These are phyloP conservation scores for Trametes hirsuta DNA, from an alignment of 1,284 basidiomycete genomes.

Conservation along the genomic window DNA sequence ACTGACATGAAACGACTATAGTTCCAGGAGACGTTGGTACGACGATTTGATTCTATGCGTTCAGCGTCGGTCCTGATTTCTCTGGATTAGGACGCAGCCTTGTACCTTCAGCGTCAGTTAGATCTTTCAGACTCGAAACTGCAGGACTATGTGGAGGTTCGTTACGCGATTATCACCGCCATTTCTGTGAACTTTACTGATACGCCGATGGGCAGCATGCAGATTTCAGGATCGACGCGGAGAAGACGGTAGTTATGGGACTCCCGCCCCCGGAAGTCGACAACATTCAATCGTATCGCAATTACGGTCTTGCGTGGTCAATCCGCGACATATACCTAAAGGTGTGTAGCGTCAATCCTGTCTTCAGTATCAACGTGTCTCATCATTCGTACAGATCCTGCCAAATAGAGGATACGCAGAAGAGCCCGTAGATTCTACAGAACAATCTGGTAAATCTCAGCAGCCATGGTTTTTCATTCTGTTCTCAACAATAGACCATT, in stretches of 20 bases:
- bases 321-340: slow-evolving; percentile 41
- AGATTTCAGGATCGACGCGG: slow-evolving; percentile 45
- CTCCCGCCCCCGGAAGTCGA: slow-evolving; percentile 46
- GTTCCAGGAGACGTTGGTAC: slow-evolving; percentile 50
- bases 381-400: slow-evolving; percentile 17
- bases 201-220: slow-evolving; percentile 38
- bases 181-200: not conserved
- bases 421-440: slow-evolving; percentile 13
- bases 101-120: slow-evolving; percentile 51
- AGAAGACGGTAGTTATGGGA: slow-evolving; percentile 50
- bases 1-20: slow-evolving; percentile 18
- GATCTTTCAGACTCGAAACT: slow-evolving; percentile 44
- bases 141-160: slow-evolving; percentile 56
- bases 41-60: not conserved
- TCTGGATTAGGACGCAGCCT: slow-evolving; percentile 44
- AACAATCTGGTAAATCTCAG: slow-evolving; percentile 4
- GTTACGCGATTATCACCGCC: not conserved
- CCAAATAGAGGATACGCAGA: slow-evolving; percentile 24
- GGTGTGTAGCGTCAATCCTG: slow-evolving; percentile 29
- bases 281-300: slow-evolving; percentile 43
- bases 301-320: slow-evolving; percentile 48
- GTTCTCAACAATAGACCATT: not conserved
- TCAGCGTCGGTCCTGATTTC: not conserved
- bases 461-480: not conserved
- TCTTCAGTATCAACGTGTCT: not conserved